Evolutionary conservation across 2,329 filamentous ascomycete genomes (phyloP).

Genomic region (Trichophyton mentagrophytes): DNA sequence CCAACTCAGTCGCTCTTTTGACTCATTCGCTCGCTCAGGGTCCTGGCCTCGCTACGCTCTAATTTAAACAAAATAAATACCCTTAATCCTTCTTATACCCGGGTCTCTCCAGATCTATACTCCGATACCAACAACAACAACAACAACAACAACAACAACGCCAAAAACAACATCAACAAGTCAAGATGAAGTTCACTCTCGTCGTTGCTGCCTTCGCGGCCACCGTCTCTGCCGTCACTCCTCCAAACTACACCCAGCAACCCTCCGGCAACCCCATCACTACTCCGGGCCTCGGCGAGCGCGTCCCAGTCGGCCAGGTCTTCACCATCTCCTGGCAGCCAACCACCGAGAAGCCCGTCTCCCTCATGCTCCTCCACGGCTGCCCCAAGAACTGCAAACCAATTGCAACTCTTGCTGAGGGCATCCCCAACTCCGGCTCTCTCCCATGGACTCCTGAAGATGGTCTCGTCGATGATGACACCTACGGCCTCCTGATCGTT

Average conservation of each 20-base stretch:
- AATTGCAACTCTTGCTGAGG: slow-evolving; percentile 40
- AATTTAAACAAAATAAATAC: not conserved
- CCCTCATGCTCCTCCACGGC: slow-evolving; percentile 49
- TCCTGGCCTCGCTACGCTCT: not conserved
- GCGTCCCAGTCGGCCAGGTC: slow-evolving; percentile 43
- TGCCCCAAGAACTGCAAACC: slow-evolving; percentile 43
- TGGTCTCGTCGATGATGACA: slow-evolving; percentile 36
- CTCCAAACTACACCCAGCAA: slow-evolving; percentile 24
- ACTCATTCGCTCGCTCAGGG: slow-evolving; percentile 9
- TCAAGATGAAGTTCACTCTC: slow-evolving; percentile 30
- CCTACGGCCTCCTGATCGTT: slow-evolving; percentile 51
- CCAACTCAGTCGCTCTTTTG: slow-evolving; percentile 8
- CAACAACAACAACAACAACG: not conserved
- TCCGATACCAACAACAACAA: slow-evolving; percentile 6
- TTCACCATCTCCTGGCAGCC: slow-evolving; percentile 48
- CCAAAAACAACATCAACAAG: too few species aligned
- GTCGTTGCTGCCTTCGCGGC: slow-evolving; percentile 28
- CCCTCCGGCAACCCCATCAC: slow-evolving; percentile 44
- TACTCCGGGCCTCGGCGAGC: slow-evolving; percentile 38
- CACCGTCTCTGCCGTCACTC: slow-evolving; percentile 26
- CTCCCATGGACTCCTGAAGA: slow-evolving; percentile 44
- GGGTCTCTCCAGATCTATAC: slow-evolving; percentile 10
- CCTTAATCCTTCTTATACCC: slow-evolving; percentile 8
- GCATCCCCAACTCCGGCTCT: slow-evolving; percentile 43
- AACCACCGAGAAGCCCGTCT: slow-evolving; percentile 31